phyloP scores from a whole-genome alignment of 225 moss, liverwort and hornwort species.

The Pseudisothecium myosuroides region DNA sequence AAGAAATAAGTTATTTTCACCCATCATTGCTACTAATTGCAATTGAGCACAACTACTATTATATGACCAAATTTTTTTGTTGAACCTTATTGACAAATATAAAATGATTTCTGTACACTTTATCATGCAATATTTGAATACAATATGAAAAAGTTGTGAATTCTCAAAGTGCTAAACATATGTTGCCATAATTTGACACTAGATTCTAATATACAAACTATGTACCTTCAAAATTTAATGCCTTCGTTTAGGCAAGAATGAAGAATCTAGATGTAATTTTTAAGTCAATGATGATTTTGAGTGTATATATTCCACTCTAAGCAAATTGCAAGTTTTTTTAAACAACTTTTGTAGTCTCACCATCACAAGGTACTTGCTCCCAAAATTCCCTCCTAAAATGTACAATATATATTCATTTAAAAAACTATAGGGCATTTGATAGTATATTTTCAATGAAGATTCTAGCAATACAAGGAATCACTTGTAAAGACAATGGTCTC shows the following conservation, averaged over 20 bases:
- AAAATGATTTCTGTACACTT: neutral
- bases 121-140: neutral
- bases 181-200: neutral
- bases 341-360: neutral
- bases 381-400: neutral
- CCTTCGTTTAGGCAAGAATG: neutral
- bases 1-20: neutral
- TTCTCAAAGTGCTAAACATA: neutral
- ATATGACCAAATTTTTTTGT: neutral
- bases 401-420: neutral
- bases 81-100: neutral
- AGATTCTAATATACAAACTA: neutral
- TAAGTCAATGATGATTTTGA: neutral
- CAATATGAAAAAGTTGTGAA: neutral
- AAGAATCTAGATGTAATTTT: neutral
- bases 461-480: neutral
- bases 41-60: too few species aligned
- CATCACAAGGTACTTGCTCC: neutral
- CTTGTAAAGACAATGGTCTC: neutral
- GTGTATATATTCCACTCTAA: rapidly evolving
- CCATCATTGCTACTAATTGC: too few species aligned
- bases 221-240: neutral
- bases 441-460: neutral
- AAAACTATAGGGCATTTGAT: neutral
- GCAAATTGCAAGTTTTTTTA: neutral